phyloP scores from a whole-genome alignment of 2,329 filamentous ascomycete species.

The Hypoxylon sp. region DNA sequence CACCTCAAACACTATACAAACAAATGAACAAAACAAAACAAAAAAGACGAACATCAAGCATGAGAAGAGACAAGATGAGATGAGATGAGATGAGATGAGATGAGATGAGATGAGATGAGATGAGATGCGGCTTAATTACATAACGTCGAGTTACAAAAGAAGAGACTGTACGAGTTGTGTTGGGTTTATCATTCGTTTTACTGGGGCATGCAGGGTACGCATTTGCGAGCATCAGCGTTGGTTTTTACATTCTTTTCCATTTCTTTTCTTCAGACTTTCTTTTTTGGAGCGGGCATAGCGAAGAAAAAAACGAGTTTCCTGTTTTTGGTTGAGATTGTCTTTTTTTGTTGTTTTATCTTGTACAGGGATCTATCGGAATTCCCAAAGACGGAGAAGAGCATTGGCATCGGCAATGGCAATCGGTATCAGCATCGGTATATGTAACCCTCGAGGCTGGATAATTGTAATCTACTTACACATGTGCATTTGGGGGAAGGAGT shows the following conservation, averaged over 20 bases:
- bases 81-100: neutral
- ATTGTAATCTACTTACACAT: constrained; percentile 31
- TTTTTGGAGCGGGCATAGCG: neutral
- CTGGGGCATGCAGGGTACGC: neutral
- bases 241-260: constrained; percentile 7
- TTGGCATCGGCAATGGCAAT: neutral
- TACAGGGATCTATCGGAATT: neutral
- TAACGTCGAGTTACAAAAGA: neutral
- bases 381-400: neutral
- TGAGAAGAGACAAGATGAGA: neutral
- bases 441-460: constrained; percentile 30
- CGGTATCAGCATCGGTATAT: neutral
- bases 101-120: neutral
- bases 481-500: constrained; percentile 30
- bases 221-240: constrained; percentile 8
- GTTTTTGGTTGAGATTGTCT: constrained; percentile 11
- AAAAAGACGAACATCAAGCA: neutral
- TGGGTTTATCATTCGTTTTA: constrained; percentile 1
- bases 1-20: neutral
- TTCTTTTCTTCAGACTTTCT: neutral
- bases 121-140: neutral
- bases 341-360: constrained; percentile 10
- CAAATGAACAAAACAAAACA: neutral
- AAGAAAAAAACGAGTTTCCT: constrained; percentile 13
- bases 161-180: constrained; percentile 18